A percentile compares a stretch with the other conserved stretches of the same genome.
Evolutionary conservation across 1,139 yeast species (phyloP).

Genomic region (Zygosaccharomyces pseudobailii): DNA sequence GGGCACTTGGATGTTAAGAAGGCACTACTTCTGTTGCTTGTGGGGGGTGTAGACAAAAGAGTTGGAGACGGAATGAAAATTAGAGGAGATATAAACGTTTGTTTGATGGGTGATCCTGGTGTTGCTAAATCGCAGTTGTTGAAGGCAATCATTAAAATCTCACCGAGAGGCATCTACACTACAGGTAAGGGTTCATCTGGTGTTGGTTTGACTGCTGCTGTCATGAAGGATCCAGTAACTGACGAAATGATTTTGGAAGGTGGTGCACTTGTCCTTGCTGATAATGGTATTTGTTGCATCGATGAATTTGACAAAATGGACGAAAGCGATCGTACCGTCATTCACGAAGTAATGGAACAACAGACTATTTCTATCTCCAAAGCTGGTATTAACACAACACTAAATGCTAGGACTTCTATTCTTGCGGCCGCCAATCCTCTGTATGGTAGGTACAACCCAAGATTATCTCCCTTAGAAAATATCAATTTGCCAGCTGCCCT

Average conservation of each 20-base stretch:
- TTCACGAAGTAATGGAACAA: conserved; percentile 99
- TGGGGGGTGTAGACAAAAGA: conserved; percentile 94
- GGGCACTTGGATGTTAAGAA: conserved; percentile 94
- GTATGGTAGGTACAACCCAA: conserved; percentile 90
- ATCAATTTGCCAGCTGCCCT: conserved; percentile 96
- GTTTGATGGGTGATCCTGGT: conserved; percentile 99
- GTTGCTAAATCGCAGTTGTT: conserved; percentile 97
- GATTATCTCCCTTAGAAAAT: conserved; percentile 87
- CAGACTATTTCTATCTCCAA: conserved; percentile 96
- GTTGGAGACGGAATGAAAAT: conserved; percentile 96
- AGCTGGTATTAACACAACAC: conserved; percentile 95
- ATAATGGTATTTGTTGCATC: conserved; percentile 96
- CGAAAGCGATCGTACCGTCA: conserved; percentile 93
- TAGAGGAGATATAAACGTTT: conserved; percentile 94
- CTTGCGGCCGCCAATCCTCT: conserved; percentile 98
- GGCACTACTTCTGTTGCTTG: conserved; percentile 73
- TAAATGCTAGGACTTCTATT: conserved; percentile 93
- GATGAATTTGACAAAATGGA: conserved; percentile 99
- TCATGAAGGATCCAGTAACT: conserved; percentile 96
- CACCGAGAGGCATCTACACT: conserved; percentile 96
- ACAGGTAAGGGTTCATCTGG: conserved; percentile 99
- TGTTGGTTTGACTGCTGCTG: conserved; percentile 98
- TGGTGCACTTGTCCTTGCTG: conserved; percentile 95
- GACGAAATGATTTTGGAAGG: conserved; percentile 99
- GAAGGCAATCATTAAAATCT: conserved; percentile 85